phyloP scores from a whole-genome alignment of 441 rosid species.

The Gossypium lobatum region DNA sequence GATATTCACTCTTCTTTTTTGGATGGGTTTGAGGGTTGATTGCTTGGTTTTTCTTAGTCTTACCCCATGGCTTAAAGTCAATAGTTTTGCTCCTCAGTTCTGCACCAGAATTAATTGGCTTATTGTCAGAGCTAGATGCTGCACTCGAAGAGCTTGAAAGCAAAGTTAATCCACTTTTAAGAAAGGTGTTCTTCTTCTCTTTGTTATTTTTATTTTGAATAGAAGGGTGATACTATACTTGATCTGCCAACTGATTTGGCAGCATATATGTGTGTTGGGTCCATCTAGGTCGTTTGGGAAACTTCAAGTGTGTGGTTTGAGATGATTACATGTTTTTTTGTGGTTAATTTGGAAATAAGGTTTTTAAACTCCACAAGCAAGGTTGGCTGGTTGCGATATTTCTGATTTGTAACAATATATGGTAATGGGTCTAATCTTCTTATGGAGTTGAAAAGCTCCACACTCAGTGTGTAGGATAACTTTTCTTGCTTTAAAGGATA shows the following conservation, averaged over 20 bases:
- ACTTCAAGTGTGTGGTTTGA: background rate
- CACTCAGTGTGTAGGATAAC: background rate
- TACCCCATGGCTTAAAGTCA: background rate
- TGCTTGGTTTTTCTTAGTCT: background rate
- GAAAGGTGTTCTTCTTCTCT: constrained; percentile 38
- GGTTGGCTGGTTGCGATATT: background rate
- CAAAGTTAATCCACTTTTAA: constrained; percentile 60
- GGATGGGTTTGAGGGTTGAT: background rate
- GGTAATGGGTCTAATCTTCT: background rate
- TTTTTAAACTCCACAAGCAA: background rate
- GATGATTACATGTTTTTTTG: background rate
- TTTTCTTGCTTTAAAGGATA: background rate
- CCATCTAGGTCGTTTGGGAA: background rate
- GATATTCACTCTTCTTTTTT: background rate
- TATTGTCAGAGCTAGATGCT: constrained; percentile 69
- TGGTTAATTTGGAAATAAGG: background rate
- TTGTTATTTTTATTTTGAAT: background rate
- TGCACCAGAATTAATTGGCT: constrained; percentile 84
- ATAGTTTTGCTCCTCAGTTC: constrained; percentile 35
- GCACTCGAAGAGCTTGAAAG: constrained; percentile 62
- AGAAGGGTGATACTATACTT: background rate
- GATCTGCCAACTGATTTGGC: background rate
- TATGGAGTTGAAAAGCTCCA: background rate
- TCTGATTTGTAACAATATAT: background rate
- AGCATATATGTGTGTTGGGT: background rate